A percentile compares a stretch with the other conserved stretches of the same genome.
Conservation (phyloP, 139 green algal genomes). For the Auxenochlorella pyrenoidosa region DNA sequence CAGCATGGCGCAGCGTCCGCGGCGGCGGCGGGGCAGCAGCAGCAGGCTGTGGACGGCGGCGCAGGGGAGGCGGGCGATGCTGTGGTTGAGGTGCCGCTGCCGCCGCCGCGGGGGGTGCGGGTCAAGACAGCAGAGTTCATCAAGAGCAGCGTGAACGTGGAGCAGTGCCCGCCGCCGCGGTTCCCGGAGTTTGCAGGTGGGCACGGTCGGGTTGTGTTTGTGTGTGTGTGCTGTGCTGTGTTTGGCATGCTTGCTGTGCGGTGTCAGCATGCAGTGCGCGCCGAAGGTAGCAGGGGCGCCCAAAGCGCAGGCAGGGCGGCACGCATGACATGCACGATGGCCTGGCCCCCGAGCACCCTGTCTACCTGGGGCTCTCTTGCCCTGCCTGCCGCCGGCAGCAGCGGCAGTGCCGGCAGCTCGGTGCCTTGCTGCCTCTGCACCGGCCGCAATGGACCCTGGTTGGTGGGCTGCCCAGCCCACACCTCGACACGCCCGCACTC, state of each 20-base stretch:
- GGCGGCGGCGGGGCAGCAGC: neutral
- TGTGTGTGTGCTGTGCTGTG: neutral
- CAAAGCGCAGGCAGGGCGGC: too few relatives aligned
- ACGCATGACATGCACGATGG: too few relatives aligned
- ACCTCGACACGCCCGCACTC: neutral
- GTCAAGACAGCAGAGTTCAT: conserved; percentile 72
- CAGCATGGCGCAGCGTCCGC: neutral
- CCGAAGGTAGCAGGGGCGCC: too few relatives aligned
- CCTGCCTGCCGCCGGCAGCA: too few relatives aligned
- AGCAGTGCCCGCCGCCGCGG: conserved; percentile 71
- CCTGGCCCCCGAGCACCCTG: too few relatives aligned
- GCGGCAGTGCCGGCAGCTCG: too few relatives aligned
- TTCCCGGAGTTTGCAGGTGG: conserved; percentile 85
- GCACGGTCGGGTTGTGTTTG: neutral
- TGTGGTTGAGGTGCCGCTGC: conserved; percentile 26
- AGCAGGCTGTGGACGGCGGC: neutral
- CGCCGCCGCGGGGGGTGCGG: conserved; percentile 12
- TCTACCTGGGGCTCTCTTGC: too few relatives aligned
- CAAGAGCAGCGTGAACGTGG: conserved; percentile 72
- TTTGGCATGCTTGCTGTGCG: neutral
- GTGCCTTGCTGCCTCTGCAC: too few relatives aligned
- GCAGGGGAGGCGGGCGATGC: conserved; percentile 5
- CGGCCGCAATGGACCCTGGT: neutral
- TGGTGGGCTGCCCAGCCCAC: neutral
- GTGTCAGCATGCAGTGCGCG: neutral